A percentile compares a stretch with the other conserved stretches of the same genome.
Conservation (phyloP, 345 rosid genomes). For the Brassica juncea region DNA sequence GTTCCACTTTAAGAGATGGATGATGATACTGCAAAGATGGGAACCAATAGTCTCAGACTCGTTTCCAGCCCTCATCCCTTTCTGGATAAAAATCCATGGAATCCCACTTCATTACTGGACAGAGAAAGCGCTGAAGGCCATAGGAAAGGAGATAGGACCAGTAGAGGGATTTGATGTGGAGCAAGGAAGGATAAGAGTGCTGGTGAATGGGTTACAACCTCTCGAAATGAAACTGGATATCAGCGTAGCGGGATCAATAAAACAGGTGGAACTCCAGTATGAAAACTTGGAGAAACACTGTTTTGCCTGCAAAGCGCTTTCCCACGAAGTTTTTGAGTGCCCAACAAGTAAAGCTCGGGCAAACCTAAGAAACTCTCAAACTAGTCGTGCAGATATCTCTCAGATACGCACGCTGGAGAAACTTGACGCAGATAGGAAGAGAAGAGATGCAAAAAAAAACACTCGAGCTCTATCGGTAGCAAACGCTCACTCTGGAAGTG, state of each 20-base stretch:
- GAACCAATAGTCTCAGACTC: background rate
- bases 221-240: background rate
- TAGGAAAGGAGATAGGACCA: background rate
- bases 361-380: too few species aligned
- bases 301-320: too few species aligned
- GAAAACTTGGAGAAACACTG: background rate
- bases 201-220: background rate
- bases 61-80: background rate
- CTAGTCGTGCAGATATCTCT: too few species aligned
- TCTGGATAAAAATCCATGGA: background rate
- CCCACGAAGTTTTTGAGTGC: too few species aligned
- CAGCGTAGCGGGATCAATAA: too few species aligned
- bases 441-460: too few species aligned
- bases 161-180: fast-evolving
- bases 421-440: too few species aligned
- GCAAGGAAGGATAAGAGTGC: fast-evolving
- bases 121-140: fast-evolving
- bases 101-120: background rate
- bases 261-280: too few species aligned
- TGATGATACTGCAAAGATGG: background rate
- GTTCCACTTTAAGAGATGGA: background rate
- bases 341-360: too few species aligned
- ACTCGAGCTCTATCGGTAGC: too few species aligned
- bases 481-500: too few species aligned
- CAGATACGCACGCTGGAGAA: too few species aligned